Evolutionary conservation across 257 asterid genomes (phyloP).

Genomic region (Henckelia pumila): DNA sequence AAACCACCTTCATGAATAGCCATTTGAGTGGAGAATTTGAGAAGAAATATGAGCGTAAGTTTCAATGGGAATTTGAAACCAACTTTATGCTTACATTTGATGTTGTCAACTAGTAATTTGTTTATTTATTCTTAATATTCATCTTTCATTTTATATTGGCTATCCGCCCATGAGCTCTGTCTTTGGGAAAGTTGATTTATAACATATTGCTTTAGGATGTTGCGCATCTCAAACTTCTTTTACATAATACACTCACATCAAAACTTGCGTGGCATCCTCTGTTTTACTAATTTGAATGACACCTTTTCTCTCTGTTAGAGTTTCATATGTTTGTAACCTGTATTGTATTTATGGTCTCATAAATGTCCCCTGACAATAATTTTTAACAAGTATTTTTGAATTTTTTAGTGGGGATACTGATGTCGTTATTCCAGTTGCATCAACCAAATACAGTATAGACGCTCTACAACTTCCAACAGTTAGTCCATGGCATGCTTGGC

Average conservation of each 20-base stretch:
- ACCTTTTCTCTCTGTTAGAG: background rate
- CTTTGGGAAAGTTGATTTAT: background rate
- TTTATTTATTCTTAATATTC: too few species aligned
- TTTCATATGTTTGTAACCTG: background rate
- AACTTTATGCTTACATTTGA: too few species aligned
- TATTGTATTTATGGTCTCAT: background rate
- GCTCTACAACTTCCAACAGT: constrained; percentile 66
- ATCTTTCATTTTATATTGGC: too few species aligned
- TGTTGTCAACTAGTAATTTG: too few species aligned
- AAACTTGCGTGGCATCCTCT: background rate
- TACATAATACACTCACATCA: background rate
- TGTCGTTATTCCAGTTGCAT: constrained; percentile 89
- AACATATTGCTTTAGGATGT: background rate
- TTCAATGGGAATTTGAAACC: background rate
- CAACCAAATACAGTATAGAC: constrained; percentile 79
- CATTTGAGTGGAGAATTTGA: too few species aligned
- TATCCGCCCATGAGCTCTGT: background rate
- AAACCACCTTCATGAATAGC: constrained; percentile 82
- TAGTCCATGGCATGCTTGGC: constrained; percentile 86
- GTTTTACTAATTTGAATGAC: background rate
- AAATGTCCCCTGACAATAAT: background rate
- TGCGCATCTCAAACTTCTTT: background rate
- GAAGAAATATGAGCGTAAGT: constrained; percentile 82
- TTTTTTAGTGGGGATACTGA: constrained; percentile 82
- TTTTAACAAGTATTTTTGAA: background rate